These are phyloP conservation scores for Blastobotrys arbuscula DNA, from an alignment of 1,139 yeast species.

Conservation along the genomic window DNA sequence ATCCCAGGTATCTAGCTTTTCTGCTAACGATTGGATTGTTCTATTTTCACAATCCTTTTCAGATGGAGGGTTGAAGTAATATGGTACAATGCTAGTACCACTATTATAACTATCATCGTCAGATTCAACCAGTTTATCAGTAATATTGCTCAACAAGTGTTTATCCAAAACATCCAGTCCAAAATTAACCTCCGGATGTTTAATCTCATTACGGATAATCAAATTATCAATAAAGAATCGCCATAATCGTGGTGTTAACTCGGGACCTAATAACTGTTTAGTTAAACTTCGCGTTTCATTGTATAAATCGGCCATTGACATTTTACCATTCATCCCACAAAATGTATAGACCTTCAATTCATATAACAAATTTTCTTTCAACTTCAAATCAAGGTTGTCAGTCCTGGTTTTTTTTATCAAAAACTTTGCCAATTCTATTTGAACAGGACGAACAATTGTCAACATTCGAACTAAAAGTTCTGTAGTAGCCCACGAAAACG, in stretches of 20 bases:
- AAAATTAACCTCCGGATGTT: not conserved
- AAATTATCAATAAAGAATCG: not conserved
- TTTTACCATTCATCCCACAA: slow-evolving; percentile 2
- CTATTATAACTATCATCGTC: not conserved
- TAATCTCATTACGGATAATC: not conserved
- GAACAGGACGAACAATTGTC: slow-evolving; percentile 5
- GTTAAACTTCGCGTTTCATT: not conserved
- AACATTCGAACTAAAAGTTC: slow-evolving; percentile 3
- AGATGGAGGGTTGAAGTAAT: not conserved
- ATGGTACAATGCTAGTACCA: not conserved
- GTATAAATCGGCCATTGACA: slow-evolving; percentile 1
- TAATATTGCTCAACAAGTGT: not conserved
- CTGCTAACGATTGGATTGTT: not conserved
- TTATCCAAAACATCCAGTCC: not conserved
- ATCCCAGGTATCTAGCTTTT: not conserved
- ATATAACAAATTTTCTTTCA: not conserved
- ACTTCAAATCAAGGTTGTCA: not conserved
- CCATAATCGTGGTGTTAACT: not conserved
- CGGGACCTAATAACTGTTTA: not conserved
- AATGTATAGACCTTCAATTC: not conserved
- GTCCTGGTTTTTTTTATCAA: not conserved
- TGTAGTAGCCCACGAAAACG: not conserved
- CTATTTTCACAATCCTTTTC: not conserved
- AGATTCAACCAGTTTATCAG: not conserved
- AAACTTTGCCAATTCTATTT: not conserved